These are phyloP conservation scores for Tricholoma hemisulphureum DNA, from an alignment of 768 basidiomycete genomes.

Conservation along the genomic window DNA sequence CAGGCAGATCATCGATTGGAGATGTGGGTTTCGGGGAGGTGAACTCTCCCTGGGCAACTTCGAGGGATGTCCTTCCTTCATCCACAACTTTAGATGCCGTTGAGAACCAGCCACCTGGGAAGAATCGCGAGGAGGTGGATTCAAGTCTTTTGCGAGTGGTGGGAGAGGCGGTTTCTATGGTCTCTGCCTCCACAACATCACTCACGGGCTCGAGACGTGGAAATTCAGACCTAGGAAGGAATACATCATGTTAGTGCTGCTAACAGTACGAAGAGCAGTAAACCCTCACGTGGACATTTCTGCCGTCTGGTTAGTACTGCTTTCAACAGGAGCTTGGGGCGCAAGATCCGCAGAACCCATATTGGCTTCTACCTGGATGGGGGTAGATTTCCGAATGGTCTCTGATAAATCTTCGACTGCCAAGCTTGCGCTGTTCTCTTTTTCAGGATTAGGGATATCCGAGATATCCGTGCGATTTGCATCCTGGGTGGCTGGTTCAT, in stretches of 20 bases:
- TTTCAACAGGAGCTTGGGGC: conserved; percentile 7
- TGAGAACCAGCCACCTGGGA: conserved; percentile 56
- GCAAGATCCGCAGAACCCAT: background rate
- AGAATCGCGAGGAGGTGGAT: conserved; percentile 56
- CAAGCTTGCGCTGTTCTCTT: background rate
- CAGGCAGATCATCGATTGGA: conserved; percentile 22
- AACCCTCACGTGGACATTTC: conserved; percentile 10
- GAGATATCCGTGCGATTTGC: background rate
- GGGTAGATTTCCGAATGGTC: background rate
- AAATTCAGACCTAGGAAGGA: conserved; percentile 10
- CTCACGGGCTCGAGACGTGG: conserved; percentile 17
- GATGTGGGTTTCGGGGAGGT: conserved; percentile 27
- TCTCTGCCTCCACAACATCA: conserved; percentile 7
- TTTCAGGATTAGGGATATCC: background rate
- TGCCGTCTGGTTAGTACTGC: conserved; percentile 4
- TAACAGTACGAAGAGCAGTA: background rate
- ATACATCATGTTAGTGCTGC: background rate
- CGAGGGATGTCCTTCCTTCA: conserved; percentile 47
- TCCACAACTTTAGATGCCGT: conserved; percentile 35
- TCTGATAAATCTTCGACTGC: background rate
- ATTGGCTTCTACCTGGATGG: background rate
- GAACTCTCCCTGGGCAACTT: conserved; percentile 52
- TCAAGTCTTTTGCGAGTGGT: conserved; percentile 43
- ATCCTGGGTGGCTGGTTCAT: background rate
- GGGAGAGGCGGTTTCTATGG: conserved; percentile 10